Evolutionary conservation across 73 alveolate species (phyloP).

Genomic region (Stentor coeruleus): DNA sequence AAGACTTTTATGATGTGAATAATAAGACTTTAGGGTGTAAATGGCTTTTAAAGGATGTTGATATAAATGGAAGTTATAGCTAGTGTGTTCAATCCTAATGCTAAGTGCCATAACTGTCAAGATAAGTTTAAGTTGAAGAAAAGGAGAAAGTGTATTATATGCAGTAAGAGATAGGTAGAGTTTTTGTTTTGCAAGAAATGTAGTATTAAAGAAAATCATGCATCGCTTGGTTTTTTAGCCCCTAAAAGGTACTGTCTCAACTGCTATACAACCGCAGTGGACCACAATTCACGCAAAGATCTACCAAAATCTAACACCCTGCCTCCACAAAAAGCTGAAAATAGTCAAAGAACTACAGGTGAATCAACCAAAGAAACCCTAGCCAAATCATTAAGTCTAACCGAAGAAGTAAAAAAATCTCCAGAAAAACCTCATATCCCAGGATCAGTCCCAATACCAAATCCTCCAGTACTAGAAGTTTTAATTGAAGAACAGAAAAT

Average conservation of each 20-base stretch:
- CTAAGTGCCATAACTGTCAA: neutral
- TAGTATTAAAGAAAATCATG: slow-evolving; percentile 13
- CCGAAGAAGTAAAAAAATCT: neutral
- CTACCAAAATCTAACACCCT: neutral
- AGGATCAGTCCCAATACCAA: neutral
- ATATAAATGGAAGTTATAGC: slow-evolving; percentile 9
- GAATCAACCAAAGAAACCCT: neutral
- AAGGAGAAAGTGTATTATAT: slow-evolving; percentile 7
- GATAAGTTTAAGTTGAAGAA: neutral
- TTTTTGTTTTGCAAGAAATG: neutral
- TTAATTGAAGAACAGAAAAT: neutral
- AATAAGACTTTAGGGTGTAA: too few relatives aligned
- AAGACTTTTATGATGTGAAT: too few relatives aligned
- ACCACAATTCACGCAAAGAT: neutral
- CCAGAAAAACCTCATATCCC: neutral
- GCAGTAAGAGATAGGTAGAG: slow-evolving; percentile 12
- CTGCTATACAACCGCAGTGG: neutral
- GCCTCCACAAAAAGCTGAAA: neutral
- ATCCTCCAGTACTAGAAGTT: neutral
- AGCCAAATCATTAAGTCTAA: too few relatives aligned
- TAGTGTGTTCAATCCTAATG: neutral
- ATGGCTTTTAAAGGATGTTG: neutral
- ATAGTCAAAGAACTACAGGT: neutral
- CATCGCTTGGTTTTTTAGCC: neutral
- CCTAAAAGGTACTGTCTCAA: neutral